Evolutionary conservation across 1,139 yeast genomes (phyloP).

Genomic region (Arxiozyma slooffiae): DNA sequence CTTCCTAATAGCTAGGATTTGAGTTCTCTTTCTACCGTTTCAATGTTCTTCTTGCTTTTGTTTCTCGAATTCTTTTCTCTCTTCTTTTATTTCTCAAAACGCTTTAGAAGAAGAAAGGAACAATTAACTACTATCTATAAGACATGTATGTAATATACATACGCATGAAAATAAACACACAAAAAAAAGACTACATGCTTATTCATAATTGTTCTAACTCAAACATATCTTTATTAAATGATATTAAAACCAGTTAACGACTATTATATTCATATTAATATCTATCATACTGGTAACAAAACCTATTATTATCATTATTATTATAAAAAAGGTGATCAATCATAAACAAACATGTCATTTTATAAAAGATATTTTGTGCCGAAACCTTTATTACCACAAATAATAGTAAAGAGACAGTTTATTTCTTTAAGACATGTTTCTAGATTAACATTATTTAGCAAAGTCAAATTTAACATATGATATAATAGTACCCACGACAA

Average conservation of each 20-base stretch:
- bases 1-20: too few species aligned
- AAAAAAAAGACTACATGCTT: not conserved
- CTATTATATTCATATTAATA: not conserved
- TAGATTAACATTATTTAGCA: not conserved
- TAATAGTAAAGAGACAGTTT: too few species aligned
- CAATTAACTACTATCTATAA: not conserved
- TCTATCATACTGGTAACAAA: too few species aligned
- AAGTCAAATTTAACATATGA: not conserved
- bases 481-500: not conserved
- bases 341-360: not conserved
- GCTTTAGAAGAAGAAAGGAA: not conserved
- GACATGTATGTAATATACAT: too few species aligned
- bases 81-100: not conserved
- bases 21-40: too few species aligned
- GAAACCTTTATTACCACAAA: not conserved
- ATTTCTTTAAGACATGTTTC: not conserved
- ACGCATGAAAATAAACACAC: too few species aligned
- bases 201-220: too few species aligned
- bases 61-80: not conserved
- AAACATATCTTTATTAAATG: too few species aligned
- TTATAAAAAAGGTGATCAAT: too few species aligned
- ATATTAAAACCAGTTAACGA: not conserved
- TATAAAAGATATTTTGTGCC: not conserved
- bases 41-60: not conserved
- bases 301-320: not conserved